Percentiles rank a stretch among this genome's conserved stretches.
Conservation (phyloP, 805 yeast genomes). For the Wickerhamiella vanderwaltii region DNA sequence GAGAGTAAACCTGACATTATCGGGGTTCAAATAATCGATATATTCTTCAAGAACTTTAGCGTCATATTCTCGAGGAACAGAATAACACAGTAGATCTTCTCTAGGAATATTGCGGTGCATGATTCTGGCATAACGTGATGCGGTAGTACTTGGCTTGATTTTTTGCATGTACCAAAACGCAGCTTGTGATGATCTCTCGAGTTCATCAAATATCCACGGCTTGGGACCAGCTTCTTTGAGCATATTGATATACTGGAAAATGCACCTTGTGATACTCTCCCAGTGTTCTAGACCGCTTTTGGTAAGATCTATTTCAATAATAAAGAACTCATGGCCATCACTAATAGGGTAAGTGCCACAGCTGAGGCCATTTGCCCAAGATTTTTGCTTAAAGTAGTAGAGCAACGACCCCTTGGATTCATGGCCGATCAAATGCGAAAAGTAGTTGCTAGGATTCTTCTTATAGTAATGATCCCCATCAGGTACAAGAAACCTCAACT, state of each 20-base stretch:
- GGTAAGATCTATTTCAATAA: constrained; percentile 66
- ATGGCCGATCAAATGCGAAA: constrained; percentile 79
- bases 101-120: constrained; percentile 58
- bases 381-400: constrained; percentile 50
- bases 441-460: constrained; percentile 56
- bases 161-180: constrained; percentile 76
- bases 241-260: constrained; percentile 66
- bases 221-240: constrained; percentile 48
- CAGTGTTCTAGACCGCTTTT: constrained; percentile 50
- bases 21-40: constrained; percentile 38
- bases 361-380: constrained; percentile 71
- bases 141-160: constrained; percentile 56
- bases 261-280: constrained; percentile 42
- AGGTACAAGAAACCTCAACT: constrained; percentile 61
- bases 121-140: constrained; percentile 49
- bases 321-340: constrained; percentile 53
- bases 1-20: constrained; percentile 49
- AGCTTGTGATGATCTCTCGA: constrained; percentile 52
- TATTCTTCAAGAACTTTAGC: constrained; percentile 41
- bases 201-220: constrained; percentile 69
- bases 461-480: constrained; percentile 58
- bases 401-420: constrained; percentile 82
- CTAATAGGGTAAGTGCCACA: constrained; percentile 50
- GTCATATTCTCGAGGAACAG: constrained; percentile 47
- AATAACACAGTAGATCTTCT: constrained; percentile 44